Evolutionary conservation across 2,329 filamentous ascomycete genomes (phyloP).

Genomic region (Fusarium luffae): DNA sequence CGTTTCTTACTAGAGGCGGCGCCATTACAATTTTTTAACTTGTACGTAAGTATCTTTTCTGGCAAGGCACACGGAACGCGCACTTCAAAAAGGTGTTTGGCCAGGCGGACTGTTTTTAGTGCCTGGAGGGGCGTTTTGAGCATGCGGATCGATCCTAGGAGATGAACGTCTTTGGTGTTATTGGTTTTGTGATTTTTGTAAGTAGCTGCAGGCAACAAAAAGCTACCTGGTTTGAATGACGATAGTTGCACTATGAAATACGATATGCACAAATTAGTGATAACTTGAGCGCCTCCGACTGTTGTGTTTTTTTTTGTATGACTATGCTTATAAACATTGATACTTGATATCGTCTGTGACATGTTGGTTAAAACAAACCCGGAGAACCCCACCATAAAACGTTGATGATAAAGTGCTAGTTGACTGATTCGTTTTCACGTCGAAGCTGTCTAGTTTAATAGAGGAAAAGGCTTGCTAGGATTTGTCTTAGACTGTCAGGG

Average conservation of each 20-base stretch:
- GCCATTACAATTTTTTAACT: conserved; percentile 38
- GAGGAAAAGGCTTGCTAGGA: background rate
- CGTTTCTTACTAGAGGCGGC: conserved; percentile 18
- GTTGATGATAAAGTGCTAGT: background rate
- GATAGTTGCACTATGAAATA: conserved; percentile 40
- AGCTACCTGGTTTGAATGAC: conserved; percentile 43
- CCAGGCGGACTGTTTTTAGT: conserved; percentile 43
- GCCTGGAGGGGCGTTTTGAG: conserved; percentile 45
- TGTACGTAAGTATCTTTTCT: conserved; percentile 53
- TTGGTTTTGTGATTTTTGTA: conserved; percentile 31
- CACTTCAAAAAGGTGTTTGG: conserved; percentile 60
- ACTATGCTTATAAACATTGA: background rate
- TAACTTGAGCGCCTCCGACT: background rate
- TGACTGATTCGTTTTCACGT: background rate
- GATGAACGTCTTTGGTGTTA: conserved; percentile 47
- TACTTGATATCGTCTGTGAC: background rate
- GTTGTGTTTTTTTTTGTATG: background rate
- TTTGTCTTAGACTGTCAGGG: conserved; percentile 5
- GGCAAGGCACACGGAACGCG: conserved; percentile 52
- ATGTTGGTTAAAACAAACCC: background rate
- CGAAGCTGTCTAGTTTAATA: background rate
- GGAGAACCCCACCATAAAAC: background rate
- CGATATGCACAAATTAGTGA: conserved; percentile 23
- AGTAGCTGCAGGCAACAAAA: conserved; percentile 47
- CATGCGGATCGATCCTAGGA: conserved; percentile 42